Percentiles rank a stretch among this genome's conserved stretches.
Evolutionary conservation across 306 rosid species (phyloP).

Genomic region (Prunus salicina): DNA sequence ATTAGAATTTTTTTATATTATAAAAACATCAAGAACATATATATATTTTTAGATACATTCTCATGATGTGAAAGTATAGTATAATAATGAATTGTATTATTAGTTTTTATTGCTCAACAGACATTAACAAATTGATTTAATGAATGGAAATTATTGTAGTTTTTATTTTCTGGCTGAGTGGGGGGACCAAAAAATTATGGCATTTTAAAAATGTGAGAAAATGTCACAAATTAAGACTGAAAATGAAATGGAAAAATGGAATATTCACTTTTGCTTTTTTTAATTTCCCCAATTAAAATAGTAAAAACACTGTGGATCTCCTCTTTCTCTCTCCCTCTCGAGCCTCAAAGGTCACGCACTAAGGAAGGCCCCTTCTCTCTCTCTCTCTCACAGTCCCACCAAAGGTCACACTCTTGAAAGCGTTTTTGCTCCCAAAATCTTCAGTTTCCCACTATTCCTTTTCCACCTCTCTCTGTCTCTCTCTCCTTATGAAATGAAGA

Average conservation of each 20-base stretch:
- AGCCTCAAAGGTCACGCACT: neutral
- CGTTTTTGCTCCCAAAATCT: neutral
- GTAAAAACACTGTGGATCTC: neutral
- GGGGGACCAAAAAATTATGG: too few species aligned
- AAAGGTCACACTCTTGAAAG: constrained; percentile 1
- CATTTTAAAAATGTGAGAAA: too few species aligned
- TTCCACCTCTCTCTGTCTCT: neutral
- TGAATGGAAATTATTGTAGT: too few species aligned
- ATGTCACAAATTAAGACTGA: neutral
- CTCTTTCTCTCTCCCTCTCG: neutral
- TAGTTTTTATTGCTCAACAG: too few species aligned
- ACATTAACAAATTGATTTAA: too few species aligned
- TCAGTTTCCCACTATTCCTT: neutral
- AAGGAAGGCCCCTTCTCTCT: neutral
- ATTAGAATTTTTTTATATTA: too few species aligned
- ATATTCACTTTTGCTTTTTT: neutral
- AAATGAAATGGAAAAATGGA: neutral
- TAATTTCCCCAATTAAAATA: neutral
- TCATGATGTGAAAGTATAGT: too few species aligned
- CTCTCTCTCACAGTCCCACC: neutral
- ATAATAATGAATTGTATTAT: too few species aligned
- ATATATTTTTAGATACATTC: too few species aligned
- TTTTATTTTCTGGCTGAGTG: too few species aligned
- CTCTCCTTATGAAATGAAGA: constrained; percentile 9
- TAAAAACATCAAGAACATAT: too few species aligned